phyloP scores from a whole-genome alignment of 345 rosid genomes.

The Arabidopsis arenosa region DNA sequence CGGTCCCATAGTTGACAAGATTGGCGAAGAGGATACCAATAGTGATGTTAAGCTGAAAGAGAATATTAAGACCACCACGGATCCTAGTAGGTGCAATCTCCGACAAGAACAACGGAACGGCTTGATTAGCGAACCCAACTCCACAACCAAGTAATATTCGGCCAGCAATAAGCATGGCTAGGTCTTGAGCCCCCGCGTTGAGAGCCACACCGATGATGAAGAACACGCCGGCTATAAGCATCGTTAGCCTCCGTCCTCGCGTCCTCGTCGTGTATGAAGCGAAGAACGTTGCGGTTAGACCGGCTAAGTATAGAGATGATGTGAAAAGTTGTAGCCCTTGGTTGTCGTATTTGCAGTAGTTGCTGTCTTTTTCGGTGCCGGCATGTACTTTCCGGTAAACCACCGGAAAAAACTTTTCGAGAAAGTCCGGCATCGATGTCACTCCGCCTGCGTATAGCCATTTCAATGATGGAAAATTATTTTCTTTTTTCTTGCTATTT shows the following conservation, averaged over 20 bases:
- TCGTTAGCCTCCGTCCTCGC: constrained; percentile 74
- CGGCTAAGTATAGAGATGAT: constrained; percentile 91
- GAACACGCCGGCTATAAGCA: constrained; percentile 91
- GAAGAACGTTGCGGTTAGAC: constrained; percentile 83
- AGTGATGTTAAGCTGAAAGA: constrained; percentile 94
- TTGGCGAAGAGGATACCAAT: constrained; percentile 91
- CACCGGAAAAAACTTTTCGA: constrained; percentile 78
- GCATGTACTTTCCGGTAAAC: constrained; percentile 57
- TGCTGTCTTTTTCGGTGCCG: constrained; percentile 42
- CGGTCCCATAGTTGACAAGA: constrained; percentile 92
- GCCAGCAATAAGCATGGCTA: constrained; percentile 91
- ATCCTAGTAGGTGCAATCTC: constrained; percentile 96
- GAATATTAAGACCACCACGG: constrained; percentile 90
- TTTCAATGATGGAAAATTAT: background rate
- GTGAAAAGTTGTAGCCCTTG: constrained; percentile 92
- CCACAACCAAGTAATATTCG: constrained; percentile 93
- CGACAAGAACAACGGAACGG: constrained; percentile 91
- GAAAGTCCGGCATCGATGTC: constrained; percentile 82
- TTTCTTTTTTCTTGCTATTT: background rate
- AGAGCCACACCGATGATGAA: constrained; percentile 74
- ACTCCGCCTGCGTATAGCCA: constrained; percentile 72
- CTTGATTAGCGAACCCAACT: constrained; percentile 96
- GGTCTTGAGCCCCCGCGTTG: constrained; percentile 78
- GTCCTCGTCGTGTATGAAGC: constrained; percentile 94
- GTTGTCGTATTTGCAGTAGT: constrained; percentile 94